A percentile compares a stretch with the other conserved stretches of the same genome.
These are phyloP conservation scores for Colletotrichum karsti DNA, from an alignment of 2,329 filamentous ascomycete genomes.

Conservation along the genomic window DNA sequence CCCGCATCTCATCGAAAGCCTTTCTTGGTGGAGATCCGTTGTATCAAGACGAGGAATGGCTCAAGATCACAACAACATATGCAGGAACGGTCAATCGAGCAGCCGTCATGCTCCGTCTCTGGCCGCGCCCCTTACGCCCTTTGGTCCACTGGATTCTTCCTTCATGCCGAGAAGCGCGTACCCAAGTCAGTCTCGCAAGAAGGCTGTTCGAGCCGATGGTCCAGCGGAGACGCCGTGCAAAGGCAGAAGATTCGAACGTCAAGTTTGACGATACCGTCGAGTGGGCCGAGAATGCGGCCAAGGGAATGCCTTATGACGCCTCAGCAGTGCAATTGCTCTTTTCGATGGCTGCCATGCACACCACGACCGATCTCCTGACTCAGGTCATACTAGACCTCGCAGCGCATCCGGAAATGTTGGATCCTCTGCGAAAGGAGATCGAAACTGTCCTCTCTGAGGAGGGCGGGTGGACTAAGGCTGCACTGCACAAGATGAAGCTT, in stretches of 20 bases:
- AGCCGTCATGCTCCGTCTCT: slow-evolving; percentile 46
- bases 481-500: slow-evolving; percentile 46
- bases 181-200: slow-evolving; percentile 45
- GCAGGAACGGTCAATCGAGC: slow-evolving; percentile 46
- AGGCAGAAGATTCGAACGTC: slow-evolving; percentile 4
- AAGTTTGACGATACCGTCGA: slow-evolving; percentile 47
- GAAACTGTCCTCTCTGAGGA: slow-evolving; percentile 40
- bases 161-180: slow-evolving; percentile 43
- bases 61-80: slow-evolving; percentile 52
- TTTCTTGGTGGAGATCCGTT: slow-evolving; percentile 52
- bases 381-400: slow-evolving; percentile 50
- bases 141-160: slow-evolving; percentile 54
- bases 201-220: slow-evolving; percentile 44
- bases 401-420: slow-evolving; percentile 46
- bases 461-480: slow-evolving; percentile 41
- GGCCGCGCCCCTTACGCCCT: slow-evolving; percentile 47
- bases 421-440: slow-evolving; percentile 53
- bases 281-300: slow-evolving; percentile 47
- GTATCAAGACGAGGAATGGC: slow-evolving; percentile 56
- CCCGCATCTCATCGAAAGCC: slow-evolving; percentile 56
- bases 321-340: slow-evolving; percentile 81
- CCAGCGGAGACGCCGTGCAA: slow-evolving; percentile 34
- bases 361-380: slow-evolving; percentile 44
- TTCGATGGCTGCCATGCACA: slow-evolving; percentile 64
- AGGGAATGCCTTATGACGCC: slow-evolving; percentile 70